A percentile compares a stretch with the other conserved stretches of the same genome.
These are phyloP conservation scores for Dimocarpus longan DNA, from an alignment of 345 rosid genomes.

Conservation along the genomic window DNA sequence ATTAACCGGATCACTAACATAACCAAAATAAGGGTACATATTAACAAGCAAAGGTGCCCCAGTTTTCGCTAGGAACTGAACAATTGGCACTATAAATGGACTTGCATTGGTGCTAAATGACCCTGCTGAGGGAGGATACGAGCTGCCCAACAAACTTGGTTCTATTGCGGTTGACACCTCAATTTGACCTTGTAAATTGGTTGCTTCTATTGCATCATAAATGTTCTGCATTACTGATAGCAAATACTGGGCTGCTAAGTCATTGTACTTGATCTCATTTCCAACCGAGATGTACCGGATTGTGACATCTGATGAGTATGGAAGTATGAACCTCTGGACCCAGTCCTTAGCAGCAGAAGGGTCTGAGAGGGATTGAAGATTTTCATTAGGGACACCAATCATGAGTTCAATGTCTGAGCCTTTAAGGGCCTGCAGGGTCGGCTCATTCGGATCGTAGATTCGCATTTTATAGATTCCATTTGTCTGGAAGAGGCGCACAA, in stretches of 20 bases:
- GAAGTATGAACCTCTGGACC: constrained; percentile 35
- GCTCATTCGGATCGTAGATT: constrained; percentile 39
- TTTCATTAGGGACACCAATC: constrained; percentile 34
- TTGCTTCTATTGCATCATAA: constrained; percentile 20
- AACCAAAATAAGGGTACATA: constrained; percentile 36
- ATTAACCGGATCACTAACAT: constrained; percentile 1
- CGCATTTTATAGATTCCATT: constrained; percentile 40
- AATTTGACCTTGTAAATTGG: constrained; percentile 28
- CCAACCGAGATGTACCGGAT: constrained; percentile 58
- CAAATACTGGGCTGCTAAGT: constrained; percentile 18
- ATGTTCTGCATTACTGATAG: constrained; percentile 37
- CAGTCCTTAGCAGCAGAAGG: constrained; percentile 31
- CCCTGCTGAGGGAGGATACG: constrained; percentile 41
- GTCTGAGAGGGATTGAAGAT: constrained; percentile 32
- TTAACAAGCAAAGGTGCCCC: constrained; percentile 39
- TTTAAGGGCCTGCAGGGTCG: constrained; percentile 44
- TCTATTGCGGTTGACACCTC: constrained; percentile 47
- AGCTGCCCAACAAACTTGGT: background rate
- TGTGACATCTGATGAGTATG: constrained; percentile 35
- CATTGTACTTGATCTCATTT: constrained; percentile 43
- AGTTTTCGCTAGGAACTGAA: constrained; percentile 20
- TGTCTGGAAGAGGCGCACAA: constrained; percentile 29
- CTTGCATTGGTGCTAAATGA: constrained; percentile 15
- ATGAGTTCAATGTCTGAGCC: constrained; percentile 43
- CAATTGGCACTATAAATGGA: constrained; percentile 16